Conservation (phyloP, 2,329 filamentous ascomycete genomes). For the Fusarium marasasianum region DNA sequence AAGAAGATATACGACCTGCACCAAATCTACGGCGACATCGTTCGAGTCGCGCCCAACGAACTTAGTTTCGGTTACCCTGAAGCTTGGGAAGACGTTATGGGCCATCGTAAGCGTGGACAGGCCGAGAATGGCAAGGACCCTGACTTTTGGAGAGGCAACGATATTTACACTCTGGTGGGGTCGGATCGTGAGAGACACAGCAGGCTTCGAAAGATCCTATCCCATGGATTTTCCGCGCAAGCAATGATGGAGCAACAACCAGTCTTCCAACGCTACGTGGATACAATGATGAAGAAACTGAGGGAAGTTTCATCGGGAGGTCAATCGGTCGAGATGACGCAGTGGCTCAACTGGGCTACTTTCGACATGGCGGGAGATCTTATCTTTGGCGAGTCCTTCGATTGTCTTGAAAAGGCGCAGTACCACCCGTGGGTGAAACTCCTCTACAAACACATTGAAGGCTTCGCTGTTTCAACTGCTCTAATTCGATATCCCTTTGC, state of each 20-base stretch:
- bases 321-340: neutral
- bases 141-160: neutral
- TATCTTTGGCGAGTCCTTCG: neutral
- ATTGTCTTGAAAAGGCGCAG: neutral
- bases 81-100: neutral
- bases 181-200: neutral
- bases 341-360: neutral
- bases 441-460: neutral
- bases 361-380: neutral
- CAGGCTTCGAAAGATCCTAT: neutral
- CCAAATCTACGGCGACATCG: neutral
- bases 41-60: neutral
- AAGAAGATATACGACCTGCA: neutral
- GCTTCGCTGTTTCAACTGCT: neutral
- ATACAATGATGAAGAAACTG: neutral
- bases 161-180: neutral
- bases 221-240: neutral
- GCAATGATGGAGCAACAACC: neutral
- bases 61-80: neutral
- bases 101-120: neutral
- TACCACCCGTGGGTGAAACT: neutral
- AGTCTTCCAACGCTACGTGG: neutral
- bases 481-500: neutral
- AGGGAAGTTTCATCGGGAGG: neutral
- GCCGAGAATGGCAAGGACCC: neutral